phyloP scores from a whole-genome alignment of 257 asterid species.

The Lithospermum erythrorhizon region DNA sequence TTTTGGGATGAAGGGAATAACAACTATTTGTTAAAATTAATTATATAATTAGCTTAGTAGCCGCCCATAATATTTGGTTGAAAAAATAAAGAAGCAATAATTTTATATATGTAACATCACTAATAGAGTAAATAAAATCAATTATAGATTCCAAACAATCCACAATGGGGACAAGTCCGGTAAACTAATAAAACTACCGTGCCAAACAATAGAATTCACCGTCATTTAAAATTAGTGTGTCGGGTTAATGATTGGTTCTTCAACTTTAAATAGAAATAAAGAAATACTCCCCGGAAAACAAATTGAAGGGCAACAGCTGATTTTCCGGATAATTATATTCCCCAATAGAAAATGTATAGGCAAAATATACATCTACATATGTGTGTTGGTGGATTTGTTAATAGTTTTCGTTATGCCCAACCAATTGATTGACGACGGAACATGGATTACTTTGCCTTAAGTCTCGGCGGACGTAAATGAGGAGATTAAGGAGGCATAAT shows the following conservation, averaged over 20 bases:
- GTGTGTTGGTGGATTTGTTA: neutral
- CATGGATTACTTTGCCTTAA: conserved; percentile 35
- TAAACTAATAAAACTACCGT: neutral
- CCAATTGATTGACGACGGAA: conserved; percentile 8
- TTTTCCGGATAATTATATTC: too few relatives aligned
- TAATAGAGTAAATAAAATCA: too few relatives aligned
- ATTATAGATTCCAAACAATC: neutral
- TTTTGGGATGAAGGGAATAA: too few relatives aligned
- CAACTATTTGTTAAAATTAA: too few relatives aligned
- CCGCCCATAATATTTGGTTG: too few relatives aligned
- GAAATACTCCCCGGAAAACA: neutral
- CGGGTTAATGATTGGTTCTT: neutral
- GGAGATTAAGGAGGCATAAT: neutral
- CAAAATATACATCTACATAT: too few relatives aligned
- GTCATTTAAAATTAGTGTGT: neutral
- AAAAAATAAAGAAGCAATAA: too few relatives aligned
- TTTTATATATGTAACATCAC: too few relatives aligned
- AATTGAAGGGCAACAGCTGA: too few relatives aligned
- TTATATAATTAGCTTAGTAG: too few relatives aligned
- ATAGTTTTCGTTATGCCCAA: neutral
- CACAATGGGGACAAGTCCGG: neutral
- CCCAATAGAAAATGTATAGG: neutral
- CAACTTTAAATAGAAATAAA: neutral
- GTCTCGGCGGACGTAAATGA: conserved; percentile 57
- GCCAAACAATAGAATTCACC: too few relatives aligned